Evolutionary conservation across 2,329 filamentous ascomycete species (phyloP).

Genomic region (Amauroascus verrucosus): DNA sequence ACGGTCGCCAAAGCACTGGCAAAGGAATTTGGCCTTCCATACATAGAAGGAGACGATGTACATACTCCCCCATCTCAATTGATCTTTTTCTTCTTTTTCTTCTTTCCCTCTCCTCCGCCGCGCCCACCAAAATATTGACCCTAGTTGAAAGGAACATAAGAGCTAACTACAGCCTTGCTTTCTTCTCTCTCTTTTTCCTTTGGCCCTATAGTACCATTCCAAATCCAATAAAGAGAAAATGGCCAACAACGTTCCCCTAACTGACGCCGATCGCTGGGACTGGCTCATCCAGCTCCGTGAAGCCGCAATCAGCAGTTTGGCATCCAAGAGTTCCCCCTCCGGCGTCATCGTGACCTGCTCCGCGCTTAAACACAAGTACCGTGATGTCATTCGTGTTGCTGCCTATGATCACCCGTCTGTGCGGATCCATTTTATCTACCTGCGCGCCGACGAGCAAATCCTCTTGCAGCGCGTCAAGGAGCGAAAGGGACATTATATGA

Average conservation of each 20-base stretch:
- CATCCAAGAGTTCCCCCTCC: slow-evolving; percentile 34
- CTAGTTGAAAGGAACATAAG: too few relatives aligned
- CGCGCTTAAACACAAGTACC: slow-evolving; percentile 92
- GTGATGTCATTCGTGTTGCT: slow-evolving; percentile 77
- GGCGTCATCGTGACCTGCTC: slow-evolving; percentile 95
- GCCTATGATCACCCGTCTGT: slow-evolving; percentile 63
- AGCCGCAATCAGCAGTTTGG: slow-evolving; percentile 45
- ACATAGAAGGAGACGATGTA: slow-evolving; percentile 71
- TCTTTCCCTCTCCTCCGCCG: too few relatives aligned
- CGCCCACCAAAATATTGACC: too few relatives aligned
- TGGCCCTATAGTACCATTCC: slow-evolving; percentile 34
- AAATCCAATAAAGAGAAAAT: slow-evolving; percentile 82
- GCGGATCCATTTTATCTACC: slow-evolving; percentile 86
- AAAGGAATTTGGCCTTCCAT: slow-evolving; percentile 53
- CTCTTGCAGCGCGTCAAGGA: slow-evolving; percentile 64
- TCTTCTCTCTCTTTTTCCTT: neutral
- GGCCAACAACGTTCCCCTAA: slow-evolving; percentile 70
- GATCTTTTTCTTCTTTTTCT: too few relatives aligned
- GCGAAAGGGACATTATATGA: slow-evolving; percentile 87
- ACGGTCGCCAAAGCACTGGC: slow-evolving; percentile 61
- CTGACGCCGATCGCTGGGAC: slow-evolving; percentile 92
- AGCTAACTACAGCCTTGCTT: too few relatives aligned
- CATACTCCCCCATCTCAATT: slow-evolving; percentile 24
- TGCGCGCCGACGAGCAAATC: slow-evolving; percentile 64
- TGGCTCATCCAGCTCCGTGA: slow-evolving; percentile 76